Evolutionary conservation across 176 grass and related monocot genomes (phyloP).

Genomic region (Carex cristatella): DNA sequence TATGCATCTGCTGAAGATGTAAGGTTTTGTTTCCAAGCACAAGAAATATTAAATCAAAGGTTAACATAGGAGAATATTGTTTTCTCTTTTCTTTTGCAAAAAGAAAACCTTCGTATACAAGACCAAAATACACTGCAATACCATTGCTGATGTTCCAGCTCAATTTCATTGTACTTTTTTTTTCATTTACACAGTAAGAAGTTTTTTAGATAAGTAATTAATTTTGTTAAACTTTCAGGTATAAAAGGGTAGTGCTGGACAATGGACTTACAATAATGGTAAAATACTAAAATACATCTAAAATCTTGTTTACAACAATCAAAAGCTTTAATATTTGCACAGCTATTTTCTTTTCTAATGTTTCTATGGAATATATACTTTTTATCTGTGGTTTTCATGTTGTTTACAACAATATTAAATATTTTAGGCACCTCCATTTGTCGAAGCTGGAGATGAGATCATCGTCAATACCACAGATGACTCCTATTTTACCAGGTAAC

Average conservation of each 20-base stretch:
- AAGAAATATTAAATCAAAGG: not conserved
- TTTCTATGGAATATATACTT: conserved; percentile 4
- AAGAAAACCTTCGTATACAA: not conserved
- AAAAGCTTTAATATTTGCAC: not conserved
- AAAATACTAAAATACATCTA: conserved; percentile 33
- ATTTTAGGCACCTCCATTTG: conserved; percentile 74
- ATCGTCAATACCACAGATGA: conserved; percentile 77
- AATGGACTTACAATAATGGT: conserved; percentile 90
- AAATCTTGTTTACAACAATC: conserved; percentile 13
- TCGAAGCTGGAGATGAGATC: conserved; percentile 74
- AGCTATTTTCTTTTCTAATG: conserved; percentile 23
- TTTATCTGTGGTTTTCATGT: conserved; percentile 7
- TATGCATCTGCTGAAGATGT: not conserved
- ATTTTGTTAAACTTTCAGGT: conserved; percentile 48
- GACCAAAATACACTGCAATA: not conserved
- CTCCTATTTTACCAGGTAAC: conserved; percentile 76
- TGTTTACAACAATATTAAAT: conserved; percentile 11
- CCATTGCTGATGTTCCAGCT: not conserved
- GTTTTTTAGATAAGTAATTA: not conserved
- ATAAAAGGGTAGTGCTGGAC: conserved; percentile 85
- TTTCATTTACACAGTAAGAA: not conserved
- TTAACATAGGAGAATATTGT: not conserved
- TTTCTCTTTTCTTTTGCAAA: not conserved
- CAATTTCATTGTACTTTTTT: not conserved
- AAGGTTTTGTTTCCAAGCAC: not conserved